Evolutionary conservation across 176 grass and related monocot genomes (phyloP).

Genomic region (Cenchrus americanus): DNA sequence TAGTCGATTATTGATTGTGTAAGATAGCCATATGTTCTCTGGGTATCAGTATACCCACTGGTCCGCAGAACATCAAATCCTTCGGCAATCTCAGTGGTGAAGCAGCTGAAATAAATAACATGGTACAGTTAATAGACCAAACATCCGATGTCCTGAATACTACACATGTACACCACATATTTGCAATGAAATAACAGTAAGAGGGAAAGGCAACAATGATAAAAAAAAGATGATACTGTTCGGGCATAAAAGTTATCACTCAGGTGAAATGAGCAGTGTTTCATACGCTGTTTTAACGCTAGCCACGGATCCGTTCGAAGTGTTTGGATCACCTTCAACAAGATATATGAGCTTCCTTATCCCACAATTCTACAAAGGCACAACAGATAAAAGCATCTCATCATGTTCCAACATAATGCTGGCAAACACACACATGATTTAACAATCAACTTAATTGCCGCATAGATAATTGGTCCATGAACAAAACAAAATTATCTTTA

Average conservation of each 20-base stretch:
- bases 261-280: slow-evolving; percentile 32
- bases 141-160: background rate
- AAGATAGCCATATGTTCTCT: slow-evolving; percentile 68
- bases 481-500: background rate
- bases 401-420: slow-evolving; percentile 9
- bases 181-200: background rate
- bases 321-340: slow-evolving; percentile 83
- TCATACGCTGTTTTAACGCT: slow-evolving; percentile 80
- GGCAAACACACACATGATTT: slow-evolving; percentile 20
- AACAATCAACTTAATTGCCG: slow-evolving; percentile 18
- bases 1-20: slow-evolving; percentile 79
- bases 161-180: background rate
- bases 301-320: slow-evolving; percentile 53
- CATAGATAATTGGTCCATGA: slow-evolving; percentile 8
- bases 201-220: background rate
- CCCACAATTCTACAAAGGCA: slow-evolving; percentile 67
- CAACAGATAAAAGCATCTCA: slow-evolving; percentile 17
- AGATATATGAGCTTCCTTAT: slow-evolving; percentile 91
- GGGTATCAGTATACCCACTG: slow-evolving; percentile 71
- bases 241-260: slow-evolving; percentile 24
- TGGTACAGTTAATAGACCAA: slow-evolving; percentile 13
- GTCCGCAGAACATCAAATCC: slow-evolving; percentile 91
- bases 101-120: slow-evolving; percentile 68
- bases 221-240: background rate
- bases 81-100: slow-evolving; percentile 84